Base-by-base conservation (phyloP, 305 asterid species). In the Fraxinus velutina region DNA sequence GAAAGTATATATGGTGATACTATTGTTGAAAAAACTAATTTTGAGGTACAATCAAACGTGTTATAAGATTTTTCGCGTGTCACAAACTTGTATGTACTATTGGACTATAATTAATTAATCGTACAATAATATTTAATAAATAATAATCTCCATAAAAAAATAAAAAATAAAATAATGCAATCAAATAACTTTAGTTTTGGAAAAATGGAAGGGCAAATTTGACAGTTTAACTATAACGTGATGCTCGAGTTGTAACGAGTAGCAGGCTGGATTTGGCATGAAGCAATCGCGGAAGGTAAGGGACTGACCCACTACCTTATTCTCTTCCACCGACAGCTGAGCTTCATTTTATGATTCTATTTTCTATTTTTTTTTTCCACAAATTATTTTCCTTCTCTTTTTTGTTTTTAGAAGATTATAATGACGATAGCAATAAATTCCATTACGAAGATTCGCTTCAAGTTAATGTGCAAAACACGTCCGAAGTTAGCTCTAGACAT, bases 301-400 rank as follows among this genome's bases (percentile, higher is more conserved):
- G 42, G 74, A 66, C 29, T 73, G 89, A 39, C 90, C 86, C 84
- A 79, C 88, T 29, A 36, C 68, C 68, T 76, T 47, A 73, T 10
- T 60, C 57, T 76, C 79, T 22, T 68, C 71, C 92, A 88, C 94
- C 94, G 94, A 89, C 94, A 87, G 80, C 24, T 17, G 12, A 66
- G 19, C 37, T 66, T 29, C 3, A 10, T 24, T 27, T 27, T 66
- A 9, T 66, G 6, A 27, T 29, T 64, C 1, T 64, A 9, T 22
- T 64, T 64, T 64, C 19, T 0, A 2, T 42, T 42, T 42, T 39
- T 39, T 19, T 57, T 57, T 19, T 17, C 17, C 70, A 17, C 6
- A 2, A 52, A 15, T 52, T 52, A n/a, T 57, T 42, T 42, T 42
- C 0, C 50, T 42, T 0, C 15, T 42, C 15, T 10, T 39, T 39